phyloP scores from a whole-genome alignment of 805 yeast species.

The Yamadazyma sp. region DNA sequence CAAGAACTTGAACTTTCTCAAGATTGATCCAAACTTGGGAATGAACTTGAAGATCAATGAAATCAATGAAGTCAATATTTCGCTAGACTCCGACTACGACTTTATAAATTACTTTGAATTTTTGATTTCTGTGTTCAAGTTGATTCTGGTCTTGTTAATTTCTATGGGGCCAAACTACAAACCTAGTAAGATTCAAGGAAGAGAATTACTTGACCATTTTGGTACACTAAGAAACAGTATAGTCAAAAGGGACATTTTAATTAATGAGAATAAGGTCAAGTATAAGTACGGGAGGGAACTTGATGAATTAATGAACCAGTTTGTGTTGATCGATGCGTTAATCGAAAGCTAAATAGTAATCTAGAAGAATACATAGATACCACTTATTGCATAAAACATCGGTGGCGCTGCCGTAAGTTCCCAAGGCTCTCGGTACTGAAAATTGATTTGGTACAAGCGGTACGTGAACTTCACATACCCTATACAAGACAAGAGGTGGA shows the following conservation, averaged over 20 bases:
- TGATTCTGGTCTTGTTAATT: constrained; percentile 63
- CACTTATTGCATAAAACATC: too few relatives aligned
- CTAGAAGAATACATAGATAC: too few relatives aligned
- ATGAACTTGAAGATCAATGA: constrained; percentile 43
- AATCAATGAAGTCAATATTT: constrained; percentile 33
- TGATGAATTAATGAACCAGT: constrained; percentile 53
- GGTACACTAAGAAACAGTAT: constrained; percentile 59
- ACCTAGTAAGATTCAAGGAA: constrained; percentile 54
- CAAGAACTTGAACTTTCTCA: constrained; percentile 53
- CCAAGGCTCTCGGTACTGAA: too few relatives aligned
- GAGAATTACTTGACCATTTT: constrained; percentile 50
- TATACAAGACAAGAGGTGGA: too few relatives aligned
- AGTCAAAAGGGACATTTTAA: constrained; percentile 54
- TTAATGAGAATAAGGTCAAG: constrained; percentile 23
- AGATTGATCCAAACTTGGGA: constrained; percentile 80
- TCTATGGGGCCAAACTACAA: constrained; percentile 78
- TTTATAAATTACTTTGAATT: constrained; percentile 52
- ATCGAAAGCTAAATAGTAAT: constrained; percentile 17
- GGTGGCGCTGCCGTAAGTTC: too few relatives aligned
- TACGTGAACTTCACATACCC: too few relatives aligned
- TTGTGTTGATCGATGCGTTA: constrained; percentile 53
- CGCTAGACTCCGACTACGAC: constrained; percentile 53
- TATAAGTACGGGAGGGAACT: constrained; percentile 38
- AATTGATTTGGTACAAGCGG: too few relatives aligned
- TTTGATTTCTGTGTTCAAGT: constrained; percentile 70